Evolutionary conservation across 129 eudicot species (phyloP), one percentile per base, ranked within the genome.

Genomic region (Arctium lappa): DNA sequence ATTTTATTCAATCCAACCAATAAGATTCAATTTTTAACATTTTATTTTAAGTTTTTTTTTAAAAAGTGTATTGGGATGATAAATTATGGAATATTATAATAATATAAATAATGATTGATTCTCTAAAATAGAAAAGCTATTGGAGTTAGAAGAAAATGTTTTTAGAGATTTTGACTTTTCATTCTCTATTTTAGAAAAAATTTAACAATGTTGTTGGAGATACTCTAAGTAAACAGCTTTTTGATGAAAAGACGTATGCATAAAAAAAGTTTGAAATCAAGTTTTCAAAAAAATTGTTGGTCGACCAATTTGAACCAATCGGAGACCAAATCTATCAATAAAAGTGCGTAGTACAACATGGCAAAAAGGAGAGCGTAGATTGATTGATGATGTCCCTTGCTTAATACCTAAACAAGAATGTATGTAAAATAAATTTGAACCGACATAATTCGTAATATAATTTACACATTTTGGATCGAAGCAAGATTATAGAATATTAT

Each of bases 281-380:
- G 37, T 50, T 80, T 80, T 80, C 30, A 53, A 81, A 15, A 18
- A 15, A 60, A 56, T 81, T 73, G 85, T 38, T 73, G 85, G 74
- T 73, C 79, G 44, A 81, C 60, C 22, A 60, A 22, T 22, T 48
- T 31, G 66, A 60, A n/a, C 29, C 68, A 60, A 60, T 16, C 29
- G 44, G 36, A 33, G 73, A 72, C 32, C 8, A 36, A 56, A 72
- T 66, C 32, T 66, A 66, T 66, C n/a, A 56, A 50, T n/a, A 4
- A 27, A 38, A 34, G 62, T 22, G 62, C 42, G 63, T 5, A 62
- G 31, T 22, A 38, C 36, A 37, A 22, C 0, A 65, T 22, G 37
- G 42, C 44, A 76, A 34, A 37, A 72, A 37, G 79, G 33, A 36
- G 13, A 53, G 1, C 38, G 53, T 38, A 5, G 27, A 38, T 30